Evolutionary conservation across 2,329 filamentous ascomycete genomes (phyloP).

Genomic region (Tolypocladium ophioglossoides): DNA sequence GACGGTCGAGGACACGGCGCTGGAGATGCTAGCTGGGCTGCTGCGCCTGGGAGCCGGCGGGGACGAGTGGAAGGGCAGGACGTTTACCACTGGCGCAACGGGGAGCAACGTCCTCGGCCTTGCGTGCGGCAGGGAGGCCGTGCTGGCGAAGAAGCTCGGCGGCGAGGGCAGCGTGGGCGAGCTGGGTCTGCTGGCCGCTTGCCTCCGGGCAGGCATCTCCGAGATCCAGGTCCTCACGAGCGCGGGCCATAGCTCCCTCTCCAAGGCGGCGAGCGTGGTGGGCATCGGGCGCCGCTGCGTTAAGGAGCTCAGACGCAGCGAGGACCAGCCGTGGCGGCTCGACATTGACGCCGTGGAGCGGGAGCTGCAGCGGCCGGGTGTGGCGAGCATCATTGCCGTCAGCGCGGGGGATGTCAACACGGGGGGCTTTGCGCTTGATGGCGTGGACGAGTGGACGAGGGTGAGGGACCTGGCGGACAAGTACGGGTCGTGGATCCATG

Average conservation of each 20-base stretch:
- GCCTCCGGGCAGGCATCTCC: conserved; percentile 49
- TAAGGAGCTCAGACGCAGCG: conserved; percentile 42
- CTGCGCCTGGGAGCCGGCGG: conserved; percentile 40
- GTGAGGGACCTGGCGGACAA: conserved; percentile 61
- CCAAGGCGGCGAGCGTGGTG: conserved; percentile 72
- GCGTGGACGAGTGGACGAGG: conserved; percentile 46
- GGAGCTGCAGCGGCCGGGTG: conserved; percentile 38
- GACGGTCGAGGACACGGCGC: conserved; percentile 61
- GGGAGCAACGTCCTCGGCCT: conserved; percentile 73
- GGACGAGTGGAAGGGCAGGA: conserved; percentile 43
- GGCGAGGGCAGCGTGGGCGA: conserved; percentile 46
- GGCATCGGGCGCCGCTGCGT: conserved; percentile 66
- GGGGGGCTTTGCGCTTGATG: conserved; percentile 59
- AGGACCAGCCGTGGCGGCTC: conserved; percentile 54
- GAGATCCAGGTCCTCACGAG: conserved; percentile 72
- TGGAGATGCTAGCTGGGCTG: conserved; percentile 59
- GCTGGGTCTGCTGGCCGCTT: conserved; percentile 57
- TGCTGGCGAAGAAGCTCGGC: conserved; percentile 32
- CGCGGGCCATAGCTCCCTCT: conserved; percentile 71
- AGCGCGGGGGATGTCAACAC: conserved; percentile 89
- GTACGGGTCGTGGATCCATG: conserved; percentile 76
- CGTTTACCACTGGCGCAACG: conserved; percentile 54
- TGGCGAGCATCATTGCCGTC: conserved; percentile 67
- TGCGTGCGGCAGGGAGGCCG: conserved; percentile 53
- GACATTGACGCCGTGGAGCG: conserved; percentile 55